A percentile compares a stretch with the other conserved stretches of the same genome.
Conservation (phyloP, 495 filamentous ascomycete species). For the Penicillium lividum region DNA sequence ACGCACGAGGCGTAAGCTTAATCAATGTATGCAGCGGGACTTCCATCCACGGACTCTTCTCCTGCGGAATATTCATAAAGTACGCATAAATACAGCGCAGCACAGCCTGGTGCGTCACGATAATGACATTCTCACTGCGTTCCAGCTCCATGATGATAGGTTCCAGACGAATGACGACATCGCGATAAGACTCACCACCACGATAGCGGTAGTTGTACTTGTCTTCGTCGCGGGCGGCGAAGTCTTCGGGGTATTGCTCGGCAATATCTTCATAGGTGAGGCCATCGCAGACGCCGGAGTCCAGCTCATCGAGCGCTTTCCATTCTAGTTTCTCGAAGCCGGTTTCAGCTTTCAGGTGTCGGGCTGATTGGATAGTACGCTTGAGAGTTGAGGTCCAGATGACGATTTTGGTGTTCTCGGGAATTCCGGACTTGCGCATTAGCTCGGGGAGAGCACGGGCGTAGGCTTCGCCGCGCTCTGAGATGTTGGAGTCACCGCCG, state of each 20-base stretch:
- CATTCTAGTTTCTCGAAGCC: conserved; percentile 90
- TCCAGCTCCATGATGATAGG: conserved; percentile 99
- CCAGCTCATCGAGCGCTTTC: conserved; percentile 97
- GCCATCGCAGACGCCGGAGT: conserved; percentile 94
- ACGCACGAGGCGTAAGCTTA: conserved; percentile 93
- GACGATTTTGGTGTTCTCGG: conserved; percentile 77
- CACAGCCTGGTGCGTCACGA: conserved; percentile 96
- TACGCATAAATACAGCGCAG: conserved; percentile 97
- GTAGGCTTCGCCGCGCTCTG: conserved; percentile 83
- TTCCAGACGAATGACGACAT: conserved; percentile 95
- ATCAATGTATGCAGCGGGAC: conserved; percentile 93
- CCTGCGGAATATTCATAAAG: conserved; percentile 95
- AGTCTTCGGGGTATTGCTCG: conserved; percentile 88
- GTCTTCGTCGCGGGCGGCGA: conserved; percentile 89
- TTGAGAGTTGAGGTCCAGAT: conserved; percentile 97
- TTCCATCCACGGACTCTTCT: conserved; percentile 95
- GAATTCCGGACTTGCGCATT: conserved; percentile 73
- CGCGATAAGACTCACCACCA: conserved; percentile 93
- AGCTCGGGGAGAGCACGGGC: conserved; percentile 78
- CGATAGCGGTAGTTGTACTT: conserved; percentile 99
- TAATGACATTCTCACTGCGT: conserved; percentile 92
- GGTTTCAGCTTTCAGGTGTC: conserved; percentile 63
- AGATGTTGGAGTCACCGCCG: conserved; percentile 87
- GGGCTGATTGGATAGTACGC: conserved; percentile 89
- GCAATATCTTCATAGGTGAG: conserved; percentile 94